phyloP scores from a whole-genome alignment of 805 yeast species.

The Pichia manshurica region DNA sequence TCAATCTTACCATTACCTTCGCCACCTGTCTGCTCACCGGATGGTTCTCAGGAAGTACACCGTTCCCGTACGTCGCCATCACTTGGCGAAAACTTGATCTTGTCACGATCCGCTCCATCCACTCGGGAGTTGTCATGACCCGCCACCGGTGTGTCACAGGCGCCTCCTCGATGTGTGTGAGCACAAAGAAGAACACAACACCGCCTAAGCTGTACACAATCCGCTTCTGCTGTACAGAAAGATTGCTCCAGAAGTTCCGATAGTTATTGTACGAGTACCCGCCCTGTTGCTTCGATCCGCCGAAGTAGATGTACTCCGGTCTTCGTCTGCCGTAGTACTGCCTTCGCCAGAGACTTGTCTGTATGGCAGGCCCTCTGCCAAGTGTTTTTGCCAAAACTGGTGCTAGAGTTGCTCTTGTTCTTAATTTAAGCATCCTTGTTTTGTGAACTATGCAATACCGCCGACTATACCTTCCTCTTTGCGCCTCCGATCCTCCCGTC shows the following conservation, averaged over 20 bases:
- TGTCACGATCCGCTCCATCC: constrained; percentile 60
- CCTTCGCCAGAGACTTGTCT: background rate
- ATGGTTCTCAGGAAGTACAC: constrained; percentile 56
- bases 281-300: constrained; percentile 9
- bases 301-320: constrained; percentile 22
- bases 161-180: constrained; percentile 64
- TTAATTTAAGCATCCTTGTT: too few species aligned
- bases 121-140: constrained; percentile 63
- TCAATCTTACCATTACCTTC: constrained; percentile 57
- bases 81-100: constrained; percentile 58
- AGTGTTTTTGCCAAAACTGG: too few species aligned
- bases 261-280: background rate
- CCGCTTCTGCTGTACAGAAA: constrained; percentile 11
- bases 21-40: constrained; percentile 54
- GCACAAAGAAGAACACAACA: constrained; percentile 30
- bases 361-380: too few species aligned
- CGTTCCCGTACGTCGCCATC: constrained; percentile 44
- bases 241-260: constrained; percentile 8
- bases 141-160: constrained; percentile 73
- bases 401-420: too few species aligned
- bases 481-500: too few species aligned
- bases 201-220: constrained; percentile 12
- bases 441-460: too few species aligned
- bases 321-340: constrained; percentile 4
- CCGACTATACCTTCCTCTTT: too few species aligned